phyloP scores from a whole-genome alignment of 2,329 filamentous ascomycete species.

The Cladobotryum protrusum region DNA sequence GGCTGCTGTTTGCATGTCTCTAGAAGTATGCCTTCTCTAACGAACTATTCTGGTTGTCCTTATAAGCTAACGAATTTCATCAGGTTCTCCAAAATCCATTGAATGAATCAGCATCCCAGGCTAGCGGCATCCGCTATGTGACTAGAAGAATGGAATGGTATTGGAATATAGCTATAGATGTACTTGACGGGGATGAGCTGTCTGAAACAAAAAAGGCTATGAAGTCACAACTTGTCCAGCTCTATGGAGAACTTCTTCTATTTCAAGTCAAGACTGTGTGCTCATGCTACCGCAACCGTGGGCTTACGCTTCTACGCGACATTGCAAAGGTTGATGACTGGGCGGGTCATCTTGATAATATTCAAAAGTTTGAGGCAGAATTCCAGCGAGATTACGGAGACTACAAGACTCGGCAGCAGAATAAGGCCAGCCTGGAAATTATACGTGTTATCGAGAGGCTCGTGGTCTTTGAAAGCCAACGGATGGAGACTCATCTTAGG shows the following conservation, averaged over 20 bases:
- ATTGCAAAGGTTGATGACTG: slow-evolving; percentile 28
- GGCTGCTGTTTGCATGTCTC: slow-evolving; percentile 27
- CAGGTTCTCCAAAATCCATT: slow-evolving; percentile 26
- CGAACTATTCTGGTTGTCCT: neutral
- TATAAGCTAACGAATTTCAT: neutral
- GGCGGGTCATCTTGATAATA: slow-evolving; percentile 21
- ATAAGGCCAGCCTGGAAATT: neutral
- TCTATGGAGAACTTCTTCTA: slow-evolving; percentile 32
- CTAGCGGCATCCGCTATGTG: slow-evolving; percentile 28
- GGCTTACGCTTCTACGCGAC: slow-evolving; percentile 21
- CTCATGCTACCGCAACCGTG: slow-evolving; percentile 26
- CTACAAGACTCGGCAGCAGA: slow-evolving; percentile 2
- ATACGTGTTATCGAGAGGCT: neutral
- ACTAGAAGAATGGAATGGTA: slow-evolving; percentile 33
- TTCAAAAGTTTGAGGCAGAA: slow-evolving; percentile 22
- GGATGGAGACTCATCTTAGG: neutral
- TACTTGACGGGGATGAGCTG: slow-evolving; percentile 18
- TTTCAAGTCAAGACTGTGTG: slow-evolving; percentile 36
- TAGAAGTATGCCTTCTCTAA: slow-evolving; percentile 25
- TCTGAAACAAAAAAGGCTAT: slow-evolving; percentile 10
- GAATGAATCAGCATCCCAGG: slow-evolving; percentile 21
- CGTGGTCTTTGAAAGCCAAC: neutral
- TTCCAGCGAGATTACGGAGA: slow-evolving; percentile 12
- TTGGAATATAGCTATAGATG: slow-evolving; percentile 23
- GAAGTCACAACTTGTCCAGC: slow-evolving; percentile 20